Evolutionary conservation across 305 asterid species (phyloP), one percentile per base, ranked within the genome.

Genomic region (Rubia occidens): DNA sequence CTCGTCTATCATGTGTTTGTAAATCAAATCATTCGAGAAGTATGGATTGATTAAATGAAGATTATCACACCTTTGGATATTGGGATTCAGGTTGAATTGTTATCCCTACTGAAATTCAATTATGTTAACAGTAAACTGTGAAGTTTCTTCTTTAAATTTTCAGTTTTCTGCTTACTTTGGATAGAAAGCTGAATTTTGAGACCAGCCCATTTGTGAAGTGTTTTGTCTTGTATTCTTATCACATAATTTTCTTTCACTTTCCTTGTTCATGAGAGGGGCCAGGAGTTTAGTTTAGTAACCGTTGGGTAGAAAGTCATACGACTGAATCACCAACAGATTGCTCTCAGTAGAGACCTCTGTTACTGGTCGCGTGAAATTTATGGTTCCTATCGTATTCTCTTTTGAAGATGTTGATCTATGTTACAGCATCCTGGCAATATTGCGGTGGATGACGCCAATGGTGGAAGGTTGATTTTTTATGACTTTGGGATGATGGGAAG

Each of bases 401-500:
- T 59, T 60, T 49, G 66, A 70, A 37, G 76, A 24, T 60, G 58
- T 55, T 64, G n/a, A 29, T 69, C 39, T 26, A 21, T 77, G 62
- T 56, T 78, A 72, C 88, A 93, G 98, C 98, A 93, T 82, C 98
- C 98, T 69, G 98, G 97, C 67, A 93, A 93, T 77, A 93, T 93
- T 76, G 97, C 98, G 49, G 98, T 90, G 73, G 98, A 93, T 82
- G 97, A 93, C 84, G 86, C 89, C 68, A 93, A 90, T 75, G 98
- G 98, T 72, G 98, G 98, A 78, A 85, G 98, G 75, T 71, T 93
- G 81, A 93, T 93, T 77, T 93, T 93, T 74, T 93, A 93, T 68
- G 98, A 93, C 80, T 93, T 93, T 76, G 98, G 98, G 78, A 93
- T 93, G 98, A 93, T 93, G 98, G 98, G 98, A 82, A 90, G 97